These are phyloP conservation scores for Colletotrichum australisinense DNA, from an alignment of 2,329 filamentous ascomycete species.

Conservation along the genomic window DNA sequence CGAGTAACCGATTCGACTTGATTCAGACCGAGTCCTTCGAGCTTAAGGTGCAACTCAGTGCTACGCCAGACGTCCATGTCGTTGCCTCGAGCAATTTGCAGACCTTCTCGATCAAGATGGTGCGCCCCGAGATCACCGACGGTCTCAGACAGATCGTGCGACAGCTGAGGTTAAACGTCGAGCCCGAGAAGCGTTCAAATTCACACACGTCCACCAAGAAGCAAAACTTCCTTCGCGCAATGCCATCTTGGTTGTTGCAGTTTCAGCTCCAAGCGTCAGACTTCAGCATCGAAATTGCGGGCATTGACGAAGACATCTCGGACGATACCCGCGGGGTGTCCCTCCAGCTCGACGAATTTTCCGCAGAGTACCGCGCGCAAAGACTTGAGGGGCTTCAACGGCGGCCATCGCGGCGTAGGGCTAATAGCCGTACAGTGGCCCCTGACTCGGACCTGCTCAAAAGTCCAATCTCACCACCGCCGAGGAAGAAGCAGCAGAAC, in stretches of 20 bases:
- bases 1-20: slow-evolving; percentile 85
- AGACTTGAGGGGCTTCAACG: slow-evolving; percentile 74
- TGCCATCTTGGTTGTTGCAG: slow-evolving; percentile 87
- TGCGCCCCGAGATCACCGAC: slow-evolving; percentile 91
- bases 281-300: slow-evolving; percentile 91
- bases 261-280: slow-evolving; percentile 88
- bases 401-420: slow-evolving; percentile 73
- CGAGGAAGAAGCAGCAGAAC: slow-evolving; percentile 65
- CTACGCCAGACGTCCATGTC: slow-evolving; percentile 87
- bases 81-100: slow-evolving; percentile 83
- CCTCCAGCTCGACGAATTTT: slow-evolving; percentile 88
- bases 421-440: slow-evolving; percentile 77
- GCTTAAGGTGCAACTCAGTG: slow-evolving; percentile 85
- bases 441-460: slow-evolving; percentile 74
- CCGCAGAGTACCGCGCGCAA: slow-evolving; percentile 88
- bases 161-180: slow-evolving; percentile 79
- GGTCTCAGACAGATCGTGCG: slow-evolving; percentile 91
- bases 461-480: slow-evolving; percentile 59
- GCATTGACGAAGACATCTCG: slow-evolving; percentile 86
- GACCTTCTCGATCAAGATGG: slow-evolving; percentile 89
- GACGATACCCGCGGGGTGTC: slow-evolving; percentile 84
- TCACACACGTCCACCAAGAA: slow-evolving; percentile 58
- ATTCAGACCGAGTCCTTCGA: slow-evolving; percentile 90
- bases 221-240: slow-evolving; percentile 78
- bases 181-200: slow-evolving; percentile 67